Conservation (phyloP, 331 rosid species). For the Rosa hybrid region DNA sequence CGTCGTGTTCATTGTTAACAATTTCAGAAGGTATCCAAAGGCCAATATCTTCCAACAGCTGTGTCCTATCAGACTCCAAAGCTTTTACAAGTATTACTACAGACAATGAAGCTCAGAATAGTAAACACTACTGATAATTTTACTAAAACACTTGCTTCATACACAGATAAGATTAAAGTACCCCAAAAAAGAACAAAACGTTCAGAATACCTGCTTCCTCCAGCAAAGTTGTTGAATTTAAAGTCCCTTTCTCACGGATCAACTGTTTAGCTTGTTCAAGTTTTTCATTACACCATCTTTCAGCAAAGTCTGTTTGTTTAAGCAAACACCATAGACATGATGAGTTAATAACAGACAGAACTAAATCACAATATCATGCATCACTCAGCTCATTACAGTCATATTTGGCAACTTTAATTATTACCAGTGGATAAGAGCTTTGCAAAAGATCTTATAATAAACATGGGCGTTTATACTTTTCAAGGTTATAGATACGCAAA, state of each 20-base stretch:
- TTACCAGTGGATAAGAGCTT: neutral
- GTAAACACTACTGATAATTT: neutral
- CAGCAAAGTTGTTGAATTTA: conserved; percentile 45
- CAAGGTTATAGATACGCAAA: neutral
- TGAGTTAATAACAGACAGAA: neutral
- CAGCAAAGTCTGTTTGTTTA: conserved; percentile 44
- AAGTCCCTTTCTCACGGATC: conserved; percentile 26
- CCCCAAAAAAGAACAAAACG: neutral
- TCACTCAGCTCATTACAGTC: neutral
- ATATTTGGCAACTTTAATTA: neutral
- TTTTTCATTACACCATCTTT: conserved; percentile 81
- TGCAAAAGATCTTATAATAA: neutral
- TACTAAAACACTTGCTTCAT: neutral
- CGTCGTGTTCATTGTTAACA: conserved; percentile 58
- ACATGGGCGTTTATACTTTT: neutral
- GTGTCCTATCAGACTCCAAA: conserved; percentile 72
- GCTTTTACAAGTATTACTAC: conserved; percentile 71
- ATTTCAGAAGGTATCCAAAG: conserved; percentile 84
- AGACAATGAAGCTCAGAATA: conserved; percentile 25
- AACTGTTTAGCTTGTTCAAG: conserved; percentile 54
- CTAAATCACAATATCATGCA: neutral
- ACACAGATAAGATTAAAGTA: conserved; percentile 16
- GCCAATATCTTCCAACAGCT: conserved; percentile 81
- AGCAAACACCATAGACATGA: conserved; percentile 11
- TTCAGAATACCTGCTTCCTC: conserved; percentile 71